Base-by-base conservation (phyloP, 768 basidiomycete species). In the Phylloporus arenicola region DNA sequence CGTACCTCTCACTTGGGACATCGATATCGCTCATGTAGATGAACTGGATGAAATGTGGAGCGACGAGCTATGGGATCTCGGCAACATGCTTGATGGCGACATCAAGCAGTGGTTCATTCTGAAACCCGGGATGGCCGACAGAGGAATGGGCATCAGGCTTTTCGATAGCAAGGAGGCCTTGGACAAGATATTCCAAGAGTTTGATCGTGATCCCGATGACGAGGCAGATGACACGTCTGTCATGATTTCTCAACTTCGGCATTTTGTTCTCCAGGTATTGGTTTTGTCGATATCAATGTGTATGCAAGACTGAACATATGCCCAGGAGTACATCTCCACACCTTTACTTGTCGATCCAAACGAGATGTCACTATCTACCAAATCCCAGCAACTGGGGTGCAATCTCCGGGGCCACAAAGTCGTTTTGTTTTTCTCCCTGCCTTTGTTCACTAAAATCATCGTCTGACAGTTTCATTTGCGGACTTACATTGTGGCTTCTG, bases 61-160 rank as follows among this genome's bases (percentile, higher is more conserved):
- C 27, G 95, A 98, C 68, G 96, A 99, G 51, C 77, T 97, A 30
- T 97, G 84, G 77, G 93, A 96, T 44, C 78, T 98, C 13, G 82
- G 79, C 6, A 68, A 77, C 40, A 71, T 75, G 17, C 75, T 96
- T 27, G 77, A 83, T 19, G 24, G 19, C 16, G 39, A 50, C n/a
- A 43, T 38, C 25, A 57, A 55, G 16, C 72, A 57, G 44, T 97
- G 95, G 95, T 98, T 86, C 80, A 95, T 99, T 53, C 70, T 99
- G 45, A 99, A 99, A 71, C 94, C 96, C 41, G 91, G 92, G 16
- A 95, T 99, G 89, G 86, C 93, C 1, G 94, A 98, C 71, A 80
- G 92, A 44, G 96, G 93, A 12, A 91, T 92, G 77, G 96, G 95
- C 2, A 93, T 99, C 56, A 72, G 93, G 40, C 70, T 99, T 42